Evolutionary conservation across 768 basidiomycete genomes (phyloP).

Genomic region (Rhodosporidiobolus odoratus): DNA sequence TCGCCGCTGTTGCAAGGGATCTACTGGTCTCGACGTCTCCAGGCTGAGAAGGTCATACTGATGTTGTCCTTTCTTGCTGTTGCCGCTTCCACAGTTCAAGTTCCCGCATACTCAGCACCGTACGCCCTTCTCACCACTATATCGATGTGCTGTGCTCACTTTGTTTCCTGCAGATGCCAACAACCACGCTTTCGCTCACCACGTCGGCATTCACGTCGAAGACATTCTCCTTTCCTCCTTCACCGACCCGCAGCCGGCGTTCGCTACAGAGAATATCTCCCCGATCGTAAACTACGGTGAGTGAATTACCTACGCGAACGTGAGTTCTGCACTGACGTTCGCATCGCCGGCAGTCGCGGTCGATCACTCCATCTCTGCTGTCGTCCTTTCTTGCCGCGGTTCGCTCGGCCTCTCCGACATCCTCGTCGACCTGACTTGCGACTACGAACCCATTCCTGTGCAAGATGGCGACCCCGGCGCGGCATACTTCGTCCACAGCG

Average conservation of each 20-base stretch:
- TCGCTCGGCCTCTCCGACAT: constrained; percentile 48
- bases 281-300: constrained; percentile 32
- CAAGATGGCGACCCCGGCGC: constrained; percentile 43
- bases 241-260: constrained; percentile 43
- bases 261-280: constrained; percentile 28
- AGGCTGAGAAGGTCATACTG: not conserved
- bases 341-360: constrained; percentile 44
- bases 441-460: constrained; percentile 44
- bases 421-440: constrained; percentile 49
- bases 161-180: constrained; percentile 23
- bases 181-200: constrained; percentile 45
- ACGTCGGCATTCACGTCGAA: constrained; percentile 47
- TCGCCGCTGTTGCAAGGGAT: too few species aligned
- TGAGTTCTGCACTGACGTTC: not conserved
- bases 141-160: not conserved
- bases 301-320: not conserved
- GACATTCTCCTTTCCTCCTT: constrained; percentile 47
- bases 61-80: not conserved
- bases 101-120: constrained; percentile 46
- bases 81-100: constrained; percentile 38
- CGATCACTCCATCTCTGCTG: constrained; percentile 45
- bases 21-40: too few species aligned
- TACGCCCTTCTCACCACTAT: not conserved
- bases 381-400: constrained; percentile 44
- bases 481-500: constrained; percentile 45